A percentile compares a stretch with the other conserved stretches of the same genome.
Conservation (phyloP, 108 stramenopile species). For the Chaetoceros muelleri region DNA sequence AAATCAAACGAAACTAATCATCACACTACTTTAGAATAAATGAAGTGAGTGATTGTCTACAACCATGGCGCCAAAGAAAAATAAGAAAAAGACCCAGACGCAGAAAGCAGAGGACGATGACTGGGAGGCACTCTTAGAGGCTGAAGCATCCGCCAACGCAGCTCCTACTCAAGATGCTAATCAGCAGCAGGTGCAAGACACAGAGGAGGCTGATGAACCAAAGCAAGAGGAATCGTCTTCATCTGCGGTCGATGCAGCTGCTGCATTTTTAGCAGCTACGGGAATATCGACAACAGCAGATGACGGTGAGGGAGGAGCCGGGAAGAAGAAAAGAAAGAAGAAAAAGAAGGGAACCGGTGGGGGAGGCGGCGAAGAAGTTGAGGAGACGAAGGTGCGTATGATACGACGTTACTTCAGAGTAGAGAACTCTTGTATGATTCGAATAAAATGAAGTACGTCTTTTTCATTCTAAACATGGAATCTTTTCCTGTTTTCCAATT, state of each 20-base stretch:
- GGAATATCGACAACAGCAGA: conserved; percentile 39
- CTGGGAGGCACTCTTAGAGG: conserved; percentile 43
- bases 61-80: conserved; percentile 28
- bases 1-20: too few relatives aligned
- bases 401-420: too few relatives aligned
- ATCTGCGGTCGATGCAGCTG: conserved; percentile 49
- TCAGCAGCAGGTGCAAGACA: conserved; percentile 5
- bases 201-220: conserved; percentile 8
- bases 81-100: conserved; percentile 6
- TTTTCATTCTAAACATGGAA: not conserved
- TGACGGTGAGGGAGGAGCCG: conserved; percentile 22
- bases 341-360: conserved; percentile 47
- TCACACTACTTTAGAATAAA: too few relatives aligned
- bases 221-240: conserved; percentile 10
- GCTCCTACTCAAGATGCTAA: conserved; percentile 2
- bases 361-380: conserved; percentile 28
- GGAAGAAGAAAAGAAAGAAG: conserved; percentile 80
- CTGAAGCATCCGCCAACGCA: conserved; percentile 19
- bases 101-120: conserved; percentile 33
- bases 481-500: not conserved
- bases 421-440: too few relatives aligned
- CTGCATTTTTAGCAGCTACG: conserved; percentile 73
- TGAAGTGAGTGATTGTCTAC: not conserved
- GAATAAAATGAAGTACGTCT: not conserved
- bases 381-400: conserved; percentile 30